Conservation (phyloP, 495 filamentous ascomycete species). For the Cenococcum geophilum region DNA sequence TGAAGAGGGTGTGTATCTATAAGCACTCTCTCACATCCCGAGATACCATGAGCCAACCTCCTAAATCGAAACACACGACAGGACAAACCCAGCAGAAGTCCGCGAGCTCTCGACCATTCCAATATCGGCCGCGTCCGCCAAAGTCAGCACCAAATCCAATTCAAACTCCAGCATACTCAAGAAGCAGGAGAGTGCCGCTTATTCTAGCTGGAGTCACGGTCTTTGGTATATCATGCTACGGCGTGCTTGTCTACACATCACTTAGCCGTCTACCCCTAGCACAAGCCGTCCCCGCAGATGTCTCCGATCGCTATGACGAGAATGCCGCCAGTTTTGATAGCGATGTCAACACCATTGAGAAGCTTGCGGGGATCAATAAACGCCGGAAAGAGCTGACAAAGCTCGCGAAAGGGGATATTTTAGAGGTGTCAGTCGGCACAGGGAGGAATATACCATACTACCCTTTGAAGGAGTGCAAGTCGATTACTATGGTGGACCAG, state of each 20-base stretch:
- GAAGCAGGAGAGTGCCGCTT: constrained; percentile 19
- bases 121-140: not conserved
- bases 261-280: constrained; percentile 11
- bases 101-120: not conserved
- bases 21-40: not conserved
- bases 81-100: not conserved
- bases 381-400: constrained; percentile 17
- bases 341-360: constrained; percentile 34
- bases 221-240: constrained; percentile 31
- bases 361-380: constrained; percentile 28
- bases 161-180: constrained; percentile 2
- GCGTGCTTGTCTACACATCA: constrained; percentile 24
- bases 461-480: constrained; percentile 40
- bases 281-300: constrained; percentile 28
- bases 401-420: constrained; percentile 63
- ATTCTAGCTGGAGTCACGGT: constrained; percentile 17
- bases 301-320: constrained; percentile 35
- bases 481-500: constrained; percentile 58
- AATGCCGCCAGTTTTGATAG: constrained; percentile 35
- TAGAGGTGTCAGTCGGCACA: constrained; percentile 88
- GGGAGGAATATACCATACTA: constrained; percentile 81
- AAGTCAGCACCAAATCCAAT: not conserved
- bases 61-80: not conserved
- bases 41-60: not conserved
- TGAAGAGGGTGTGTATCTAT: not conserved